Evolutionary conservation across 371 early-diverging fungal species (phyloP).

Genomic region (Choanephora cucurbitarum): DNA sequence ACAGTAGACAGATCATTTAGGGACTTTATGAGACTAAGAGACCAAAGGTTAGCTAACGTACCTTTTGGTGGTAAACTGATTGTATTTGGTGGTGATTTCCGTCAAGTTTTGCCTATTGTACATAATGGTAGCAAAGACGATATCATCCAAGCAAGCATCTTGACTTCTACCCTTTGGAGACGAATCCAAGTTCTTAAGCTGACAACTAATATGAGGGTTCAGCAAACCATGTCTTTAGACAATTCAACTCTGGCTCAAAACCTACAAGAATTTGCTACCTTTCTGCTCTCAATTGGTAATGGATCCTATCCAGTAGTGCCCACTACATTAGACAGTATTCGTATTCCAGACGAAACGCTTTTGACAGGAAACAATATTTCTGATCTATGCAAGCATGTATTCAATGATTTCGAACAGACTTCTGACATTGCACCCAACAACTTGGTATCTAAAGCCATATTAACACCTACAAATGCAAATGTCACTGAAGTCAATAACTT

Average conservation of each 20-base stretch:
- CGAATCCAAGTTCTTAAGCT: not conserved
- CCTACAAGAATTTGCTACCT: conserved; percentile 6
- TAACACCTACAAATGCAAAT: conserved; percentile 8
- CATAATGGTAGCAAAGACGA: conserved; percentile 12
- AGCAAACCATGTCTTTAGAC: conserved; percentile 5
- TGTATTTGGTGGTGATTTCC: too few species aligned
- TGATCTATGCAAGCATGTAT: too few species aligned
- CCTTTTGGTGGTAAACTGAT: too few species aligned
- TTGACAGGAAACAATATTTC: too few species aligned
- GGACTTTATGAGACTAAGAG: too few species aligned
- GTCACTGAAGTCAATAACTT: not conserved
- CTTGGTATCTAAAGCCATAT: not conserved
- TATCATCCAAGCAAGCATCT: not conserved
- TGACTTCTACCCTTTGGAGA: not conserved
- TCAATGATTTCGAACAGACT: too few species aligned
- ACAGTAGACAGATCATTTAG: too few species aligned
- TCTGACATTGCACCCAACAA: too few species aligned
- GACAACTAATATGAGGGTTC: conserved; percentile 17
- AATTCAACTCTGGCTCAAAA: conserved; percentile 1
- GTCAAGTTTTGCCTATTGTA: conserved; percentile 16
- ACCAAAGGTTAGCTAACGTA: too few species aligned
- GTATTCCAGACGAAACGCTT: not conserved
- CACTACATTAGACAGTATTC: not conserved
- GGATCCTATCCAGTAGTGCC: not conserved
- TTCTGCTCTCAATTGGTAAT: not conserved